These are phyloP conservation scores for Isatis tinctoria DNA, from an alignment of 345 rosid genomes.

Conservation along the genomic window DNA sequence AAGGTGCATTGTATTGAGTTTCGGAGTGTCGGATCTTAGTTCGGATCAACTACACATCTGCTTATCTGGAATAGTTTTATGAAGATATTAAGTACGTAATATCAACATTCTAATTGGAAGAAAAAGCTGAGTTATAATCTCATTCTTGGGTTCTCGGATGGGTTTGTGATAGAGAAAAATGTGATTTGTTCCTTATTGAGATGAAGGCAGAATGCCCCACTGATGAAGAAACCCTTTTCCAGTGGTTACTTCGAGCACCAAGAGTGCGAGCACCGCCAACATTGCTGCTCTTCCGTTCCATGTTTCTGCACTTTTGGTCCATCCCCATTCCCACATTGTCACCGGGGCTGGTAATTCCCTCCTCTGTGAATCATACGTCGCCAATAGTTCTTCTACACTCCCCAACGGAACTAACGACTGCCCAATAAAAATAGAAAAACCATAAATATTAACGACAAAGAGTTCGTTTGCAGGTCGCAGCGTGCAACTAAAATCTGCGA, in stretches of 20 bases:
- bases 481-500: too few relatives aligned
- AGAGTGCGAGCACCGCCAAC: constrained; percentile 79
- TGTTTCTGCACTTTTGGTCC: constrained; percentile 99
- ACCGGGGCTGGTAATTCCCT: constrained; percentile 90
- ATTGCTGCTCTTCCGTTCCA: constrained; percentile 99
- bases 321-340: constrained; percentile 98
- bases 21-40: too few relatives aligned
- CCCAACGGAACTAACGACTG: constrained; percentile 97
- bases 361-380: constrained; percentile 89
- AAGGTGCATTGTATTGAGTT: too few relatives aligned
- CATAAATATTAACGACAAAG: background rate
- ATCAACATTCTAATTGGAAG: too few relatives aligned
- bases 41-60: too few relatives aligned
- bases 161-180: constrained; percentile 6
- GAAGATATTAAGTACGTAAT: too few relatives aligned
- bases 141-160: background rate
- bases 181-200: constrained; percentile 35
- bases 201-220: constrained; percentile 73
- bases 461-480: too few relatives aligned
- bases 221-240: constrained; percentile 95
- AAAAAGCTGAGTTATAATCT: too few relatives aligned
- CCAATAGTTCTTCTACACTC: constrained; percentile 86
- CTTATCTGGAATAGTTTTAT: too few relatives aligned
- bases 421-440: background rate
- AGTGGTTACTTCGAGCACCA: constrained; percentile 87